Conservation (phyloP, 2,329 filamentous ascomycete genomes). For the Rhinocladiella mackenziei region DNA sequence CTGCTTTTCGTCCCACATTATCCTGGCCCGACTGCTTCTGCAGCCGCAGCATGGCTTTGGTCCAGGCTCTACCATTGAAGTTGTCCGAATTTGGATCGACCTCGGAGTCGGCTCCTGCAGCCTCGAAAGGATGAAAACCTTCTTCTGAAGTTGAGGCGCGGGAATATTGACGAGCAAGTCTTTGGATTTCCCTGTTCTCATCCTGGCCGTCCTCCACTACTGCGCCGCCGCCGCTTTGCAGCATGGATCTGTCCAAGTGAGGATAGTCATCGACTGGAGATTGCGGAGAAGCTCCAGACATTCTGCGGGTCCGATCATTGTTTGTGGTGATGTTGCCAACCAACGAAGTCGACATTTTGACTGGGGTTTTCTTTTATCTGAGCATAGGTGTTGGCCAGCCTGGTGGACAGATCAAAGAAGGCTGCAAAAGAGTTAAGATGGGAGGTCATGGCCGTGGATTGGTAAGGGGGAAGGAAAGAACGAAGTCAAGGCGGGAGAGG, state of each 20-base stretch:
- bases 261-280: slow-evolving; percentile 7
- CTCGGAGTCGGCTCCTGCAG: slow-evolving; percentile 34
- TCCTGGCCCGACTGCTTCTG: slow-evolving; percentile 18
- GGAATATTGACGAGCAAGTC: slow-evolving; percentile 18
- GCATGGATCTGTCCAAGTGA: slow-evolving; percentile 9
- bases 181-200: slow-evolving; percentile 11
- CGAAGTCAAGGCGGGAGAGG: too few species aligned
- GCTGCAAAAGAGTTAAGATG: too few species aligned
- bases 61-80: slow-evolving; percentile 46
- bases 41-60: slow-evolving; percentile 37
- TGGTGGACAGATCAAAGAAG: too few species aligned
- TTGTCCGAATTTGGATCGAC: slow-evolving; percentile 41
- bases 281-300: slow-evolving; percentile 14
- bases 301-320: slow-evolving; percentile 14
- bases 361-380: too few species aligned
- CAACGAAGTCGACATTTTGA: slow-evolving; percentile 15
- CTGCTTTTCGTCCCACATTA: slow-evolving; percentile 34
- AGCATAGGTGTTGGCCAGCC: too few species aligned
- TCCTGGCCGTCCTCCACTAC: slow-evolving; percentile 9
- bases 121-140: slow-evolving; percentile 22
- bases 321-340: slow-evolving; percentile 20
- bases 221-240: slow-evolving; percentile 9
- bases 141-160: slow-evolving; percentile 8
- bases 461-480: too few species aligned
- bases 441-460: too few species aligned